These are phyloP conservation scores for Sicyos edulis DNA, from an alignment of 306 rosid genomes.

Conservation along the genomic window DNA sequence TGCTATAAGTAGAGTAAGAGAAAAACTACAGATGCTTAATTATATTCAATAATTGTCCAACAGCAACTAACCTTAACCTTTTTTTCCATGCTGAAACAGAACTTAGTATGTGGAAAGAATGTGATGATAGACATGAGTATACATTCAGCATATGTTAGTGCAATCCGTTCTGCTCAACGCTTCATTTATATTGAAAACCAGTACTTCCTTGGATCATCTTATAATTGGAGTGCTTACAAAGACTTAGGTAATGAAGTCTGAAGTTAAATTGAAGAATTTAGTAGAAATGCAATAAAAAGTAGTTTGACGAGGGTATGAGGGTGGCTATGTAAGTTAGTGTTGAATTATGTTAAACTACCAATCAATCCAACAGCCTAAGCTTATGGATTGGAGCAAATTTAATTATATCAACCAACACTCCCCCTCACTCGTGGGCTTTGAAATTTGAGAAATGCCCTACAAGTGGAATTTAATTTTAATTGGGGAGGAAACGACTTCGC, in stretches of 20 bases:
- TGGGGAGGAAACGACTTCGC: no score
- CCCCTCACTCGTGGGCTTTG: no score
- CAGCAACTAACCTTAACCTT: neutral
- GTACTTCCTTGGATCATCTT: slow-evolving; percentile 74
- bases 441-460: no score
- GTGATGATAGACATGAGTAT: slow-evolving; percentile 77
- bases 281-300: no score
- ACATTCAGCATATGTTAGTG: slow-evolving; percentile 74
- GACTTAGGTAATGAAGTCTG: slow-evolving; percentile 47
- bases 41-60: neutral
- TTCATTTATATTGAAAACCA: slow-evolving; percentile 33
- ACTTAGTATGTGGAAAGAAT: slow-evolving; percentile 76
- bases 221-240: slow-evolving; percentile 55
- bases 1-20: slow-evolving; percentile 48
- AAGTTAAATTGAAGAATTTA: no score
- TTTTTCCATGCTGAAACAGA: slow-evolving; percentile 37
- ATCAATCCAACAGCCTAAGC: no score
- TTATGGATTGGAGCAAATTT: no score
- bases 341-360: no score
- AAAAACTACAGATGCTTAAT: slow-evolving; percentile 1
- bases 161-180: slow-evolving; percentile 65
- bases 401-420: no score
- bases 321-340: no score
- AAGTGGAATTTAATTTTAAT: no score
- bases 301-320: no score